These are phyloP conservation scores for Aspergillus quadrilineatus DNA, from an alignment of 2,329 filamentous ascomycete genomes.

Conservation along the genomic window DNA sequence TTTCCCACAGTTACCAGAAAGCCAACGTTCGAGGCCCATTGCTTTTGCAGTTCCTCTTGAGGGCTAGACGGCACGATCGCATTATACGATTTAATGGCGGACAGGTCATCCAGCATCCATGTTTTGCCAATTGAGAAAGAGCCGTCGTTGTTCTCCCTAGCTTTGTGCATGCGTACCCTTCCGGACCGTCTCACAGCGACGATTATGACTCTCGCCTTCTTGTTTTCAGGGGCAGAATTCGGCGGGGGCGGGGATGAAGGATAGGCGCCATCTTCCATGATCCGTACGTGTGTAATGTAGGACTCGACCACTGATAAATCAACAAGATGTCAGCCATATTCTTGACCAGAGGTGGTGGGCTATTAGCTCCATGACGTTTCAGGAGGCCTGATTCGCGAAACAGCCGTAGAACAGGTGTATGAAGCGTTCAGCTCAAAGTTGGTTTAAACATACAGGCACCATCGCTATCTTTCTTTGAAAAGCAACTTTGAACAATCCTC, in stretches of 20 bases:
- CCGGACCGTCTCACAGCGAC: slow-evolving; percentile 91
- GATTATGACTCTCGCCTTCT: slow-evolving; percentile 89
- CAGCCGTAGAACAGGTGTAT: slow-evolving; percentile 7
- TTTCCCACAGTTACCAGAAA: slow-evolving; percentile 89
- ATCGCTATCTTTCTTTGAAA: slow-evolving; percentile 82
- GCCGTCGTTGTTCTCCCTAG: slow-evolving; percentile 89
- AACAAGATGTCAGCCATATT: slow-evolving; percentile 21
- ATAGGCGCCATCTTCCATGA: slow-evolving; percentile 80
- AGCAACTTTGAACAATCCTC: slow-evolving; percentile 92
- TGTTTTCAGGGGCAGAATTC: slow-evolving; percentile 67
- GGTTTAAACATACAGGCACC: slow-evolving; percentile 67
- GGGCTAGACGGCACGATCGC: slow-evolving; percentile 58
- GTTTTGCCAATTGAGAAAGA: slow-evolving; percentile 98
- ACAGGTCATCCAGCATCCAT: slow-evolving; percentile 91
- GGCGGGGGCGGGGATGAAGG: slow-evolving; percentile 83
- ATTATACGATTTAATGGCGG: slow-evolving; percentile 77
- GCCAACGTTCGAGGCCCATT: slow-evolving; percentile 80
- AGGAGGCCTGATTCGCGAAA: not conserved
- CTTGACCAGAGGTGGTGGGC: not conserved
- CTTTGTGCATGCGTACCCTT: slow-evolving; percentile 92
- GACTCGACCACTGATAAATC: slow-evolving; percentile 71
- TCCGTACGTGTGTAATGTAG: slow-evolving; percentile 95
- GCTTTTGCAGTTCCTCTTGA: slow-evolving; percentile 60
- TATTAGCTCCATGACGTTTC: not conserved
- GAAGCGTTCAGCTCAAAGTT: slow-evolving; percentile 8